A percentile compares a stretch with the other conserved stretches of the same genome.
Conservation (phyloP, 202 grass and related monocot genomes). For the Schoenoplectus triqueter region DNA sequence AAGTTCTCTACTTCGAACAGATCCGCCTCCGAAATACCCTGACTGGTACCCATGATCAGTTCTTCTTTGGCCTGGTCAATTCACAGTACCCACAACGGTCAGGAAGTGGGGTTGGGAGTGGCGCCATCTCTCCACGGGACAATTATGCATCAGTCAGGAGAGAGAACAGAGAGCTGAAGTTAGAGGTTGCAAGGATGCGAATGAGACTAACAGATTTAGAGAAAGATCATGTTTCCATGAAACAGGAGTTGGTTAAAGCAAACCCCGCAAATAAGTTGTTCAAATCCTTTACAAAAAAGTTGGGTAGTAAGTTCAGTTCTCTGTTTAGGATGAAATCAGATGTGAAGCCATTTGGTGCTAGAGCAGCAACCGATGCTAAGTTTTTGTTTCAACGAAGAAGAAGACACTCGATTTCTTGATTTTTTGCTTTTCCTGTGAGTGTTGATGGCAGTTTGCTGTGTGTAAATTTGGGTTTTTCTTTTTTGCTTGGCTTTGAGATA, state of each 20-base stretch:
- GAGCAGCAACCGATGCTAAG: constrained; percentile 68
- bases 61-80: constrained; percentile 59
- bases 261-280: constrained; percentile 72
- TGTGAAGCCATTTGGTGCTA: constrained; percentile 66
- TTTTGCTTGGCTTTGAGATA: constrained; percentile 11
- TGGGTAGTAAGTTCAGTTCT: constrained; percentile 52
- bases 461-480: constrained; percentile 30
- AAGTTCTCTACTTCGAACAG: constrained; percentile 97
- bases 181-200: constrained; percentile 94
- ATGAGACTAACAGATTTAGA: constrained; percentile 88
- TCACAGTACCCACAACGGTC: constrained; percentile 52
- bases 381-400: constrained; percentile 79
- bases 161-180: constrained; percentile 90
- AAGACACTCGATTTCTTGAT: constrained; percentile 79
- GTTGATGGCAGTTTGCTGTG: constrained; percentile 24
- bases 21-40: constrained; percentile 69
- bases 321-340: constrained; percentile 71
- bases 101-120: constrained; percentile 79
- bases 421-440: not conserved
- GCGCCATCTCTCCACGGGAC: constrained; percentile 86
- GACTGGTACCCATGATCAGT: constrained; percentile 51
- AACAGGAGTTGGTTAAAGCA: constrained; percentile 72
- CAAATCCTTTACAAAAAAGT: constrained; percentile 63
- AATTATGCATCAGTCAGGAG: constrained; percentile 85
- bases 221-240: constrained; percentile 95